These are phyloP conservation scores for Elaphomyces granulatus DNA, from an alignment of 495 filamentous ascomycete species.

Conservation along the genomic window DNA sequence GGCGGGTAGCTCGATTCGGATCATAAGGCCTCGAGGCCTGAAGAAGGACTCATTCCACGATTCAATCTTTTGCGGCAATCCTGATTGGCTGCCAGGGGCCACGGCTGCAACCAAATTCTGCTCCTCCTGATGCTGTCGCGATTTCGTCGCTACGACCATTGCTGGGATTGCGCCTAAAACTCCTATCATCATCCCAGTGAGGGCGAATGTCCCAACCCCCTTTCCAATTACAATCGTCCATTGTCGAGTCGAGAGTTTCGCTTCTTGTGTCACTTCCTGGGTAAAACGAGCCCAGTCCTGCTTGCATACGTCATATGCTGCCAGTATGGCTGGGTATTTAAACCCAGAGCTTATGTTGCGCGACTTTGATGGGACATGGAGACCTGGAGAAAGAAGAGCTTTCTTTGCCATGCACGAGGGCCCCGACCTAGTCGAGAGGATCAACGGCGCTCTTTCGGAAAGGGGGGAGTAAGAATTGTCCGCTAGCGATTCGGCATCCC, in stretches of 20 bases:
- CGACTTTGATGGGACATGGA: constrained; percentile 23
- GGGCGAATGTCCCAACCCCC: constrained; percentile 19
- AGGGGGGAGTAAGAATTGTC: constrained; percentile 5
- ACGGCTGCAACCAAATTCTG: constrained; percentile 16
- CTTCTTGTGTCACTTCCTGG: constrained; percentile 15
- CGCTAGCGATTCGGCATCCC: background rate
- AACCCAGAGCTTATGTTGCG: constrained; percentile 20
- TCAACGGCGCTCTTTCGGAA: background rate
- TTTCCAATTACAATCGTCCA: constrained; percentile 23
- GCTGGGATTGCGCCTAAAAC: constrained; percentile 21
- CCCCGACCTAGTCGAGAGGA: background rate
- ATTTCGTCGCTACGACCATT: constrained; percentile 10
- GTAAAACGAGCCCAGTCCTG: constrained; percentile 22
- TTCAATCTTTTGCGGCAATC: constrained; percentile 14
- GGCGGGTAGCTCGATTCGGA: constrained; percentile 24
- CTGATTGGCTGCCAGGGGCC: background rate
- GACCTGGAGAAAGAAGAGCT: constrained; percentile 14
- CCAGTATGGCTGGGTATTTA: constrained; percentile 17
- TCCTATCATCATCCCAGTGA: constrained; percentile 24
- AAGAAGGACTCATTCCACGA: constrained; percentile 25
- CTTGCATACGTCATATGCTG: constrained; percentile 9
- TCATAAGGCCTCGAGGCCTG: constrained; percentile 18
- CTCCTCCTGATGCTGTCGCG: constrained; percentile 13
- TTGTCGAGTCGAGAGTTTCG: constrained; percentile 19
- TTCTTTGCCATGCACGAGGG: constrained; percentile 5